phyloP scores from a whole-genome alignment of 345 rosid genomes.

The Crucihimalaya himalaica region DNA sequence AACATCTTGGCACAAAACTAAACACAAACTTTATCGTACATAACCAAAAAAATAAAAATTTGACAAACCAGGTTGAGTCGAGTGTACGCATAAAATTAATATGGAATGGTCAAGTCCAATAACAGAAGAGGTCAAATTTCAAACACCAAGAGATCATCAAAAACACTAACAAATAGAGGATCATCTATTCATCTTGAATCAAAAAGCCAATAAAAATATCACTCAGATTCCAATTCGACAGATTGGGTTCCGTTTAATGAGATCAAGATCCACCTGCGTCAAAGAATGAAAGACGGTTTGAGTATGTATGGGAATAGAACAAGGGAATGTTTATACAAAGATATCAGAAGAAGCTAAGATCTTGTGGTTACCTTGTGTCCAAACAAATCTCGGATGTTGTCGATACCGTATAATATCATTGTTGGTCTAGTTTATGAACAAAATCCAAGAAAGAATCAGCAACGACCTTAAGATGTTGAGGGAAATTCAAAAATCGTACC shows the following conservation, averaged over 20 bases:
- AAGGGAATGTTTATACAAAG: not conserved
- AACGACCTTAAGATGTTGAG: not conserved
- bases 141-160: not conserved
- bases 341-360: not conserved
- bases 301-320: not conserved
- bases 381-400: slow-evolving; percentile 90
- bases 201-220: not conserved
- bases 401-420: slow-evolving; percentile 79
- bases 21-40: not conserved
- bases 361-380: slow-evolving; percentile 77
- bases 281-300: not conserved
- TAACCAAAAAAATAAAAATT: not conserved
- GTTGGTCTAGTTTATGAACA: slow-evolving; percentile 66
- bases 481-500: slow-evolving; percentile 45
- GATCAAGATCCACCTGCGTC: slow-evolving; percentile 80
- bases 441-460: slow-evolving; percentile 13
- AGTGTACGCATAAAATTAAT: not conserved
- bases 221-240: slow-evolving; percentile 67
- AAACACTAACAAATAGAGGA: not conserved
- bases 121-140: not conserved
- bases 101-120: not conserved
- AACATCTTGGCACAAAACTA: too few relatives aligned
- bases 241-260: slow-evolving; percentile 73
- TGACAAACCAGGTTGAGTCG: not conserved
- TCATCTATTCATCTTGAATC: not conserved